Conservation (phyloP, 305 asterid species). For the Withania somnifera region DNA sequence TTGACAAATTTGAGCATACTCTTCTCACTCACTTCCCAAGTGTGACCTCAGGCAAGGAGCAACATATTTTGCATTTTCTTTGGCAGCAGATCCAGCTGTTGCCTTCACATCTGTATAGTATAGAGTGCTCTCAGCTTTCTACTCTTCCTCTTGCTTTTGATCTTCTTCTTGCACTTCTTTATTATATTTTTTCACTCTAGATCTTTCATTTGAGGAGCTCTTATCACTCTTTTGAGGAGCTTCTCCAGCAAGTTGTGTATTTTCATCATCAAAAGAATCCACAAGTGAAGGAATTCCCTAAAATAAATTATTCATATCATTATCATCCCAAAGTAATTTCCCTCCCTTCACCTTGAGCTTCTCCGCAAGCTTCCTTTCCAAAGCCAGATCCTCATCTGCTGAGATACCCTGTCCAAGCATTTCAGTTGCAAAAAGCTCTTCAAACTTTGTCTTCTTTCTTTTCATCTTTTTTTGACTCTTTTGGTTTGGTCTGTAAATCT, state of each 20-base stretch:
- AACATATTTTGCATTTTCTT: slow-evolving; percentile 29
- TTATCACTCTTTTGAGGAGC: slow-evolving; percentile 6
- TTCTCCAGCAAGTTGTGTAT: slow-evolving; percentile 7
- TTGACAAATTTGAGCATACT: slow-evolving; percentile 57
- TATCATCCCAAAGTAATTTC: slow-evolving; percentile 25
- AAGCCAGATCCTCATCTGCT: slow-evolving; percentile 30
- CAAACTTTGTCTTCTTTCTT: slow-evolving; percentile 31
- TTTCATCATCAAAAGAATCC: slow-evolving; percentile 12
- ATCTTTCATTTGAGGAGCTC: slow-evolving; percentile 6
- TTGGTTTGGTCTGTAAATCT: slow-evolving; percentile 11
- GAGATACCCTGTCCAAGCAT: slow-evolving; percentile 16
- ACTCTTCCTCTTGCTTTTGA: slow-evolving; percentile 7
- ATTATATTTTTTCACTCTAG: not conserved
- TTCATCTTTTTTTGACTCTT: slow-evolving; percentile 21
- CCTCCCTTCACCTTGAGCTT: slow-evolving; percentile 33
- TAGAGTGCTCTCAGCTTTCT: slow-evolving; percentile 19
- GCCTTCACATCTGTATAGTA: slow-evolving; percentile 11
- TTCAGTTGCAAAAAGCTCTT: slow-evolving; percentile 30
- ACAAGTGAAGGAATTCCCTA: slow-evolving; percentile 35
- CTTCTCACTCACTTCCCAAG: slow-evolving; percentile 47
- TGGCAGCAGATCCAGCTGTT: slow-evolving; percentile 18
- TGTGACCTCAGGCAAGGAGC: slow-evolving; percentile 64
- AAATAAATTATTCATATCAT: slow-evolving; percentile 27
- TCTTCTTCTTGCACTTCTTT: slow-evolving; percentile 10
- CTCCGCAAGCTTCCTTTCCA: slow-evolving; percentile 34